Evolutionary conservation across 1,284 basidiomycete species (phyloP), one percentile per base, ranked within the genome.

Genomic region (Agaricales sp.): DNA sequence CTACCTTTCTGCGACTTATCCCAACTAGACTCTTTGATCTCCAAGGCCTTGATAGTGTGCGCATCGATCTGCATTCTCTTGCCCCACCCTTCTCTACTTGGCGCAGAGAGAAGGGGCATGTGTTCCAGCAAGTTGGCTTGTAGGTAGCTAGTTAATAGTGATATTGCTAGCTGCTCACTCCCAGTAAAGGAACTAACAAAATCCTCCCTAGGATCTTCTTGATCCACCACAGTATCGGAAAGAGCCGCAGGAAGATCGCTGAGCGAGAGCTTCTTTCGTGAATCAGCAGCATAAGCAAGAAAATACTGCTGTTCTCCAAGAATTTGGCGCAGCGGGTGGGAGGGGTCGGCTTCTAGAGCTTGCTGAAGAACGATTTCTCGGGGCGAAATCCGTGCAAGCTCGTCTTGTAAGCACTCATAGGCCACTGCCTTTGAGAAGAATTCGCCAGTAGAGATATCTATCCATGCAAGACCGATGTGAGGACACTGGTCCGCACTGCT

Each of bases 391-490:
- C 92, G 79, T 6, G 81, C 80, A n/a, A 96, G 68, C 55, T 95
- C 87, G 61, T 96, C 91, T 52, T 80, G 78, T 18, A 97, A 66
- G 43, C 66, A 68, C 8, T 78, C 75, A 2, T 73, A 51, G 2
- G 70, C 67, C 1, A 77, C 72, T 2, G 65, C 63, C 57, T 87
- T 88, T 1, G 87, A 84, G 63, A 88, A 93, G 64, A 94, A 92
- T 59, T 94, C 90, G 52, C 93, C 92, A 0, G 93, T 96, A 3
- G 92, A 93, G n/a, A 94, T 79, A 61, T 97, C 94, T 22, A 91
- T 91, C 83, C 92, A 96, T 2, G 92, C 91, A 24, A 96, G 67
- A 2, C 86, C 87, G 21, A 77, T 54, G 22, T 57, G 47, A 23
- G 55, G 35, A 4, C 59, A 50, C 30, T 50, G 11, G 50, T 53